A percentile compares a stretch with the other conserved stretches of the same genome.
These are phyloP conservation scores for Curvularia verruculosa DNA, from an alignment of 2,329 filamentous ascomycete species.

Conservation along the genomic window DNA sequence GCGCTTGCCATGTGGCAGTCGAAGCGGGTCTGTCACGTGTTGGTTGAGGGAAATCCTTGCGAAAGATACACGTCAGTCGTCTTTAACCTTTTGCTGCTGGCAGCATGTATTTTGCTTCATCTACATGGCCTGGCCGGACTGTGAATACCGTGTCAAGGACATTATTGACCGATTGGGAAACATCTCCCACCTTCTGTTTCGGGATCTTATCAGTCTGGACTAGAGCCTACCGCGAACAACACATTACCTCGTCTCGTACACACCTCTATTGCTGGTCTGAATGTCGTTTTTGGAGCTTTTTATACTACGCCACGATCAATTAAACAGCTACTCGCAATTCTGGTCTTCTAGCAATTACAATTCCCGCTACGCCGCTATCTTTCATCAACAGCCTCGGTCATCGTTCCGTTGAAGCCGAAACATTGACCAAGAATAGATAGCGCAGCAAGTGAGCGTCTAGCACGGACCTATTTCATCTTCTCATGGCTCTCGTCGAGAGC, in stretches of 20 bases:
- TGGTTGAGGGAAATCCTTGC: neutral
- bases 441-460: neutral
- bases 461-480: neutral
- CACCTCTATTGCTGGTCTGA: neutral
- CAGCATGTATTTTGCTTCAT: neutral
- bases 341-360: neutral
- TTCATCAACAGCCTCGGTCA: neutral
- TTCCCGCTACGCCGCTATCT: neutral
- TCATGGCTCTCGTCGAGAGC: neutral
- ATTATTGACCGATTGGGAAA: constrained; percentile 7
- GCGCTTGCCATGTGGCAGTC: constrained; percentile 19
- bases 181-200: constrained; percentile 1
- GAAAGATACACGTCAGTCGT: neutral
- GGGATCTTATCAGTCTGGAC: neutral
- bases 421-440: neutral
- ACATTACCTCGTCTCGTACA: neutral
- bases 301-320: neutral
- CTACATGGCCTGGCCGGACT: neutral
- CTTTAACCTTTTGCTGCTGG: neutral
- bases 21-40: neutral
- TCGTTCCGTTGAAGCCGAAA: neutral
- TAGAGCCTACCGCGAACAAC: neutral
- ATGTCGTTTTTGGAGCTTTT: neutral
- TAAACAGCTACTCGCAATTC: neutral
- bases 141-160: neutral